Conservation (phyloP, 164 flowering plant species). For the Platanus orientalis region DNA sequence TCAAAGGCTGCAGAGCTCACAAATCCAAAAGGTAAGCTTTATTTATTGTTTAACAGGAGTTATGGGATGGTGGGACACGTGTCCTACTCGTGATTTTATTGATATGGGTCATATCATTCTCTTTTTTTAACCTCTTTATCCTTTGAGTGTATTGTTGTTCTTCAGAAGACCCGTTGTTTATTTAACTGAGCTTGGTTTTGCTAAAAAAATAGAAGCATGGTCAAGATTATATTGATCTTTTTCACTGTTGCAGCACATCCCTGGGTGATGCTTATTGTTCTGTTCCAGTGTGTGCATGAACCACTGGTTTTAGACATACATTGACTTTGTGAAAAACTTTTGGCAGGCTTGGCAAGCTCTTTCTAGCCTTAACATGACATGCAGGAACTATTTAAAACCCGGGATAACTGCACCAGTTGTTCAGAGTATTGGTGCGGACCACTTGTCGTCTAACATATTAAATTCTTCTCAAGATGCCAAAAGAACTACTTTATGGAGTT, state of each 20-base stretch:
- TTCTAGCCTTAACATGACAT: conserved; percentile 47
- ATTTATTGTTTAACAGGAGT: neutral
- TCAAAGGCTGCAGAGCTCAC: conserved; percentile 24
- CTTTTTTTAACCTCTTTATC: neutral
- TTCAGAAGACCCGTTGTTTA: neutral
- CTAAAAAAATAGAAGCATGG: neutral
- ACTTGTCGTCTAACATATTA: conserved; percentile 7
- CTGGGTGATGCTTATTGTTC: neutral
- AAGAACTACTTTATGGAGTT: conserved; percentile 23
- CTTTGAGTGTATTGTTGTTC: neutral
- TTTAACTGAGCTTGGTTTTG: neutral
- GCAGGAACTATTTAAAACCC: conserved; percentile 56
- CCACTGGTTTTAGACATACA: neutral
- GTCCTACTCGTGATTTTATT: neutral
- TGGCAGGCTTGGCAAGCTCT: conserved; percentile 85
- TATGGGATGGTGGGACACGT: neutral
- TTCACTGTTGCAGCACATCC: neutral
- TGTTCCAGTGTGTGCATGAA: neutral
- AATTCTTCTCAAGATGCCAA: conserved; percentile 15
- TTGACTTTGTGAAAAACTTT: conserved; percentile 5
- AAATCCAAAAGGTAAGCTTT: conserved; percentile 57
- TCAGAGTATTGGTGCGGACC: conserved; percentile 20
- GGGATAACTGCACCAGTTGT: conserved; percentile 55
- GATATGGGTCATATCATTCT: neutral
- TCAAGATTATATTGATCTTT: neutral